Base-by-base conservation (phyloP, 805 yeast genomes). In the Zygotorulaspora sp. region DNA sequence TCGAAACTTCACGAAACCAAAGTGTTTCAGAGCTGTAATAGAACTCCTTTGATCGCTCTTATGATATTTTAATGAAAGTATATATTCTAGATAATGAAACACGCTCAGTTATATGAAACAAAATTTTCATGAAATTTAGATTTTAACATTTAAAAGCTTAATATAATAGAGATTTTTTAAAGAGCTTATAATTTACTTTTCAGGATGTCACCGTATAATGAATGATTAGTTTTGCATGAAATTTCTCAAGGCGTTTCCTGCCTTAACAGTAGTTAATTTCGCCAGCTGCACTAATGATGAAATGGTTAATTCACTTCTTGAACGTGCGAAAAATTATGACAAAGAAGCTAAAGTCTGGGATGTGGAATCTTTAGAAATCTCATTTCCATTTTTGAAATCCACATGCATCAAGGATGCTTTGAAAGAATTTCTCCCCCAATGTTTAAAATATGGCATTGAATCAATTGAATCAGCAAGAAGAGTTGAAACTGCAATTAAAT, bases 341-440 rank as follows among this genome's bases (percentile, higher is more conserved):
- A 22, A 35, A 2, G 30, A 37, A 9, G 19, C 32, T 9, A 14
- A 49, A 23, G 27, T 41, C 4, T 33, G 38, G 11, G 43, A 44
- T 9, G n/a, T n/a, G n/a, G n/a, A n/a, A n/a, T 36, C 42, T 24
- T 27, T 50, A 8, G 47, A 43, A 14, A 35, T 36, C 5, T 37
- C 39, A 10, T 58, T 59, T 30, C 63, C 64, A 4, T 41, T 49
- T 20, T 30, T 49, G 19, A 39, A 39, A 17, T 41, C 49, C 6
- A 41, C 43, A 8, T 73, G 78, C 55, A 60, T 66, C 0, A 64
- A 63, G 27, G 47, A 58, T 10, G 74, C 80, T 1, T 41, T 76
- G 3, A 30, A 48, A 2, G 58, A 61, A 0, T 60, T 74, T 15
- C 41, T 76, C 6, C 63, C 68, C 0, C 45, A 53, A 20, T 77